Evolutionary conservation across 768 basidiomycete genomes (phyloP), one percentile per base, ranked within the genome.

Genomic region (Boletus fagicola): DNA sequence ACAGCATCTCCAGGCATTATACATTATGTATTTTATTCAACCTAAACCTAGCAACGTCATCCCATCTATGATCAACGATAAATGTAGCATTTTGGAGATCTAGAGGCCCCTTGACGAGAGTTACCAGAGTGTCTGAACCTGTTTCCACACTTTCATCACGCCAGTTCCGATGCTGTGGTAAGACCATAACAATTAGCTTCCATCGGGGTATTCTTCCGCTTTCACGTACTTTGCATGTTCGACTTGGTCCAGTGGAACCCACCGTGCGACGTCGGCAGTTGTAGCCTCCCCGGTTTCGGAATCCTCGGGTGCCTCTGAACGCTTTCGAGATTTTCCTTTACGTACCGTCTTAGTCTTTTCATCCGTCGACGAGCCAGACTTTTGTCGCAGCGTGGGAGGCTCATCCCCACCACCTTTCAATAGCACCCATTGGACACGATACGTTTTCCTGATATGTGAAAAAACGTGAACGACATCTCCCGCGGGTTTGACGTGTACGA

Each of bases 391-490:
- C 45, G 55, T 51, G 16, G 77, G 75, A 38, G 85, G 87, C n/a
- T 73, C 75, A 13, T 67, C 61, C 20, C 69, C 66, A 16, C 84
- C 84, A 24, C 87, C 86, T 63, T 82, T 78, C 42, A 91, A 60
- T 28, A 87, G 59, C 36, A 88, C 83, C 87, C 88, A 90, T 61
- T 86, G 84, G 18, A 83, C 78, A 56, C 85, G 80, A 68, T 90
- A 95, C 13, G 90, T 94, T 76, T 94, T 93, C 64, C 78, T 84
- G 67, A 95, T 90, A 68, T 98, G 94, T 10, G 91, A 93, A 73
- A 97, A 97, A 47, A 92, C 75, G 66, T 96, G 94, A 4, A 86
- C 56, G 38, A 95, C 83, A 57, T 87, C 81, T 12, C 87, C 86
- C 22, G 77, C 83, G 20, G 80, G 75, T 55, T 74, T 73, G 52